A percentile compares a stretch with the other conserved stretches of the same genome.
phyloP scores from a whole-genome alignment of 352 stramenopile genomes.

The Pythium dissotocum region DNA sequence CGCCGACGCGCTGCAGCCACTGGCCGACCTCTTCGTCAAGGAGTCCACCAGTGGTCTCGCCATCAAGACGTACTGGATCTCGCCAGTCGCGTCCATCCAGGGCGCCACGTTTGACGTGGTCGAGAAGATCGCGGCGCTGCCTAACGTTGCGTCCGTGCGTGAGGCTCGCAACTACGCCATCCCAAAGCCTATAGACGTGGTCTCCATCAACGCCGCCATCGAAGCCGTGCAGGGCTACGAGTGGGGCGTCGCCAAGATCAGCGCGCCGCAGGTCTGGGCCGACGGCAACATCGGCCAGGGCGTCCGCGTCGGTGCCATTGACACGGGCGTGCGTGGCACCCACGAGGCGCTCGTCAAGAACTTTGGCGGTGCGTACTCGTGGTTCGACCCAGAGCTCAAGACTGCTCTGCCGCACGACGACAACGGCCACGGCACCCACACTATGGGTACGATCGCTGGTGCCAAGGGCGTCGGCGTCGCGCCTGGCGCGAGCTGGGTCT shows the following conservation, averaged over 20 bases:
- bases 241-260: conserved; percentile 25
- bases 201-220: neutral
- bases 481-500: conserved; percentile 7
- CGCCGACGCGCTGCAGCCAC: neutral
- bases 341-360: conserved; percentile 22
- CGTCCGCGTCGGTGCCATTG: conserved; percentile 28
- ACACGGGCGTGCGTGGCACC: conserved; percentile 26
- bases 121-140: conserved; percentile 9
- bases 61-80: conserved; percentile 31
- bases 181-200: neutral
- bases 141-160: neutral
- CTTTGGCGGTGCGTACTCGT: conserved; percentile 16
- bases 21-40: conserved; percentile 1
- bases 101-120: conserved; percentile 23
- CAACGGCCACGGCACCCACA: conserved; percentile 18
- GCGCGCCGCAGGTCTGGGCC: conserved; percentile 22
- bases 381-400: conserved; percentile 34
- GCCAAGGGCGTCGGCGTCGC: conserved; percentile 10
- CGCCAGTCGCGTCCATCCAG: conserved; percentile 30
- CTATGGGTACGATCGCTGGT: conserved; percentile 12
- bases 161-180: conserved; percentile 9
- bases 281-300: conserved; percentile 22
- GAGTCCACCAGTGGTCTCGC: conserved; percentile 3
- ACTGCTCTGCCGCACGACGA: conserved; percentile 15
- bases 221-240: conserved; percentile 5